A percentile compares a stretch with the other conserved stretches of the same genome.
These are phyloP conservation scores for Penicillium tannophilum DNA, from an alignment of 495 filamentous ascomycete genomes.

Conservation along the genomic window DNA sequence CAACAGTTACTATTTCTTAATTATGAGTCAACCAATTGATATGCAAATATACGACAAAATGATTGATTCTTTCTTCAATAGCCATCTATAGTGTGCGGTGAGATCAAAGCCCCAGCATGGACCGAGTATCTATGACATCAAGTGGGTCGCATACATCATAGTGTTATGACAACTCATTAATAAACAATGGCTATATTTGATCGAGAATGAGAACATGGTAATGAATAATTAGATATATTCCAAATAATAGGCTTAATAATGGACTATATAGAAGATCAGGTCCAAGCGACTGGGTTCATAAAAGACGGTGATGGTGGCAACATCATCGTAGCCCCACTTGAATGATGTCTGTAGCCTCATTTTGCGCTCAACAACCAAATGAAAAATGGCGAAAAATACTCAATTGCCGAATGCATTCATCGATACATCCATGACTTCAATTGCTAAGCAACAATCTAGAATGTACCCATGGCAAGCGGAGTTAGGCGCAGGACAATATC, in stretches of 20 bases:
- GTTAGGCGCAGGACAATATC: not conserved
- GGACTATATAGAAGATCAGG: not conserved
- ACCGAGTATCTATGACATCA: constrained; percentile 21
- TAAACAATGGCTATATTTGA: not conserved
- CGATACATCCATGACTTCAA: not conserved
- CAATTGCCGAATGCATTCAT: not conserved
- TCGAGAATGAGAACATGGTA: not conserved
- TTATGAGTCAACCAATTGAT: not conserved
- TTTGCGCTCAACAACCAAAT: not conserved
- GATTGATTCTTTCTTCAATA: no score
- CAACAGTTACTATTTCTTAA: not conserved
- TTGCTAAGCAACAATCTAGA: not conserved
- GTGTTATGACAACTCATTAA: not conserved
- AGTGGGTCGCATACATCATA: constrained; percentile 23
- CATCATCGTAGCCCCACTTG: not conserved
- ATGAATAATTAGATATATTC: no score
- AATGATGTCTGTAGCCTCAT: not conserved
- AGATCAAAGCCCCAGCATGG: not conserved
- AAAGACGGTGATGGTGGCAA: not conserved
- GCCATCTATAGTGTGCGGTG: not conserved
- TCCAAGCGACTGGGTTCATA: not conserved
- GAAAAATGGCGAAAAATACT: not conserved
- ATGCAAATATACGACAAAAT: no score
- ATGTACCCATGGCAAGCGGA: not conserved
- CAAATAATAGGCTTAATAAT: not conserved